Evolutionary conservation across 768 basidiomycete species (phyloP), one percentile per base, ranked within the genome.

Genomic region (Mycena albidolilacea): DNA sequence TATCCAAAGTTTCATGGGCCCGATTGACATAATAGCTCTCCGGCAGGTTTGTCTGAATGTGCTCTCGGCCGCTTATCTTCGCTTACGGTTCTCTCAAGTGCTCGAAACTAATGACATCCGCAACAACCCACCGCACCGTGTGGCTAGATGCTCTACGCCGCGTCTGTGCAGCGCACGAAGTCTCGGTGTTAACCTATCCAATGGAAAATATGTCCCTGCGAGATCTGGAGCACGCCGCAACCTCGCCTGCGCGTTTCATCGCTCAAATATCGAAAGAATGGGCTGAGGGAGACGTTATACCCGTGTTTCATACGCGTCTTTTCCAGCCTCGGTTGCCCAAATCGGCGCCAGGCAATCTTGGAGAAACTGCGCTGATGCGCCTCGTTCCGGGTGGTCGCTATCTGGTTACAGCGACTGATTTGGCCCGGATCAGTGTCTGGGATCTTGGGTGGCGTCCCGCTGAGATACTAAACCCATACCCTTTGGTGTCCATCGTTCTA

Each of bases 351-450:
- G 70, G 67, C 23, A 52, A 62, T 64, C 57, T 64, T 11, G 70
- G 71, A 21, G 52, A 64, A 11, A 71, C 77, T 54, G 35, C 37
- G 7, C 48, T 54, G 39, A 57, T 78, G n/a, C 77, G 72, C 58
- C 72, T 82, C 38, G 71, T 82, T 39, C 79, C 82, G 10, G 82
- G 82, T 19, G 82, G 82, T 9, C 80, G 82, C 1, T 82, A 77
- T 70, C 78, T 81, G n/a, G 50, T 81, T 23, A 80, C 78, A 1
- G 67, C 75, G 9, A 64, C 75, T 10, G 54, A 55, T 37, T 58
- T 69, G 6, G 70, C 67, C 63, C 57, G 79, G 7, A 44, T 79
- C 11, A 69, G 74, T 35, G 54, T 82, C 19, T 81, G 80, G 80
- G 82, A 82, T 73, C 72, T 81, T 23, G 80, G 79, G 5, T 77